Conservation (phyloP, 176 grass and related monocot species). For the Rhynchospora breviuscula region DNA sequence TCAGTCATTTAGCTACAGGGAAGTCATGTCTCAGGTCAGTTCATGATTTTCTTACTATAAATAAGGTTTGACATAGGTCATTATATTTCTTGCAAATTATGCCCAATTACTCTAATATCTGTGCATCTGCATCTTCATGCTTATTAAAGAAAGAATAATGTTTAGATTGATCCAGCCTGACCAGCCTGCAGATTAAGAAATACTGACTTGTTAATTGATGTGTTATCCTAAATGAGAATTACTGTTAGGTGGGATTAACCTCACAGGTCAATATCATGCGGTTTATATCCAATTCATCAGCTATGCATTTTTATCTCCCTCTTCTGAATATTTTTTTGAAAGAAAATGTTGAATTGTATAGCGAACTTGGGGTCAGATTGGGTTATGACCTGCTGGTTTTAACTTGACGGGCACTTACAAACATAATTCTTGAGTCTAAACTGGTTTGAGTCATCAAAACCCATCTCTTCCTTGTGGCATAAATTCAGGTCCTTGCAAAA, state of each 20-base stretch:
- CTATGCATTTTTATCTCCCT: not conserved
- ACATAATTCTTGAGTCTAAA: not conserved
- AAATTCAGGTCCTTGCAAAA: not conserved
- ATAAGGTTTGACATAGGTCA: not conserved
- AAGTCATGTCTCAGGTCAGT: constrained; percentile 84
- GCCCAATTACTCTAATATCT: not conserved
- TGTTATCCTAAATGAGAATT: not conserved
- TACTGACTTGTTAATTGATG: not conserved
- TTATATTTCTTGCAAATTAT: not conserved
- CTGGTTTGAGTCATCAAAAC: not conserved
- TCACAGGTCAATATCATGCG: not conserved
- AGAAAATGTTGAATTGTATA: not conserved
- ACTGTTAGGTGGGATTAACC: not conserved
- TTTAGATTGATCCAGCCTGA: not conserved
- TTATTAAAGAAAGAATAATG: not conserved
- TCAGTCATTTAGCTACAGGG: constrained; percentile 84
- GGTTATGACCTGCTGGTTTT: not conserved
- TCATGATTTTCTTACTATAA: constrained; percentile 6
- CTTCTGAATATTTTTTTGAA: not conserved
- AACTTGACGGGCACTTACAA: not conserved
- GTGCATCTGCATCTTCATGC: not conserved
- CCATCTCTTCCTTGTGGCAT: not conserved
- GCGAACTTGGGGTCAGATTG: not conserved
- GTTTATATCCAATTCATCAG: not conserved
- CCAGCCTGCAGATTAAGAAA: not conserved